Conservation (phyloP, 495 filamentous ascomycete genomes). For the Neurospora sp. region DNA sequence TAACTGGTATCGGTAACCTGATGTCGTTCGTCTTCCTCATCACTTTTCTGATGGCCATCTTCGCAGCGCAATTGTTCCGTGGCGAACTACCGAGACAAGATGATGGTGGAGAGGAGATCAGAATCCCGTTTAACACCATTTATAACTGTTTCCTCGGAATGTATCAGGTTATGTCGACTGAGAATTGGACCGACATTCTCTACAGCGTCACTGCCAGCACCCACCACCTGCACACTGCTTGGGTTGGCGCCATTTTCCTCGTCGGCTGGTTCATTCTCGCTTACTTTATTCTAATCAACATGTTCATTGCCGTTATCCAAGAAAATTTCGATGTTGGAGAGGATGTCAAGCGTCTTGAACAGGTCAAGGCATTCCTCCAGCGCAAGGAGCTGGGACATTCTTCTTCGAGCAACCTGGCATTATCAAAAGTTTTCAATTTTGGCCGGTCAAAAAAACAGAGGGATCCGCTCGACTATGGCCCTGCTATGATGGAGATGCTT, state of each 20-base stretch:
- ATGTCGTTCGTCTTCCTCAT: conserved; percentile 95
- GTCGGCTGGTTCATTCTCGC: conserved; percentile 92
- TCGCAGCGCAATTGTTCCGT: conserved; percentile 87
- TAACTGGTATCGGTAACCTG: conserved; percentile 84
- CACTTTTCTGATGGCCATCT: conserved; percentile 86
- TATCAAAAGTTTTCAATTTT: conserved; percentile 80
- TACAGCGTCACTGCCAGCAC: conserved; percentile 72
- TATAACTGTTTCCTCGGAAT: conserved; percentile 96
- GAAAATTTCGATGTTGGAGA: conserved; percentile 99
- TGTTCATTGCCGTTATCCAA: conserved; percentile 99
- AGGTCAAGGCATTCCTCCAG: conserved; percentile 88
- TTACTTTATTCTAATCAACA: conserved; percentile 95
- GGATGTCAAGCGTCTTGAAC: conserved; percentile 93
- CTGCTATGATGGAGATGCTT: conserved; percentile 86
- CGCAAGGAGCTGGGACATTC: conserved; percentile 68
- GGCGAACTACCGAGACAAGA: conserved; percentile 62
- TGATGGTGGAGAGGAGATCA: conserved; percentile 42
- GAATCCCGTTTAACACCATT: conserved; percentile 75
- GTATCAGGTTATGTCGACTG: conserved; percentile 96
- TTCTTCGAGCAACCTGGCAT: conserved; percentile 57
- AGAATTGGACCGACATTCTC: conserved; percentile 85
- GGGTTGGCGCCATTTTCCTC: conserved; percentile 90
- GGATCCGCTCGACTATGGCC: conserved; percentile 81
- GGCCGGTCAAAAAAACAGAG: conserved; percentile 54
- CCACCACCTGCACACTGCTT: conserved; percentile 53